phyloP scores from a whole-genome alignment of 2,329 filamentous ascomycete species.

The Apiospora malaysiana region DNA sequence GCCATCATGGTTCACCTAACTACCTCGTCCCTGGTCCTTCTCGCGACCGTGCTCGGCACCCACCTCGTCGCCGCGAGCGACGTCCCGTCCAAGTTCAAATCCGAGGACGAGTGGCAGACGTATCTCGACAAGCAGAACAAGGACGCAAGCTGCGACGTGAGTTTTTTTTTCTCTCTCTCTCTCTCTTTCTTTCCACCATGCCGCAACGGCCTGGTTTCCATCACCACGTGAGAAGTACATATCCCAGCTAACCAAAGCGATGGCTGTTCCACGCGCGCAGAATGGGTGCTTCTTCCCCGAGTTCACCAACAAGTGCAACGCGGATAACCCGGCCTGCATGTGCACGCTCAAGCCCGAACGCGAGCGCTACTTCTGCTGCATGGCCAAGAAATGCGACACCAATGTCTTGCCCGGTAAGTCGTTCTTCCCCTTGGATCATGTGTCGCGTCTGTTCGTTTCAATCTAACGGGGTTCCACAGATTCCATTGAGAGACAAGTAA shows the following conservation, averaged over 20 bases:
- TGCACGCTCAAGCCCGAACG: not conserved
- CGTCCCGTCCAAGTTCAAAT: not conserved
- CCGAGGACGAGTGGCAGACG: not conserved
- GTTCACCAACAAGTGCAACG: conserved; percentile 2
- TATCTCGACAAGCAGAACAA: not conserved
- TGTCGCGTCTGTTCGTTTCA: not conserved
- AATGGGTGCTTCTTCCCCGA: not conserved
- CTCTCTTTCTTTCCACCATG: too few relatives aligned
- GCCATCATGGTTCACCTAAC: not conserved
- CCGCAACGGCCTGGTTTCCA: too few relatives aligned
- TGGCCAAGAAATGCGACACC: not conserved
- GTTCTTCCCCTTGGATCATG: not conserved
- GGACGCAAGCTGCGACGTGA: not conserved
- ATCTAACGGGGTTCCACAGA: not conserved
- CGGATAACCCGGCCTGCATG: not conserved
- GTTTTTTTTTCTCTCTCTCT: too few relatives aligned
- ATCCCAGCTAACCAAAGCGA: too few relatives aligned
- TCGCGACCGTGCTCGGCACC: not conserved
- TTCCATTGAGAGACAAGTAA: not conserved
- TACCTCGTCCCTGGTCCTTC: not conserved
- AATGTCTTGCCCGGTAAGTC: not conserved
- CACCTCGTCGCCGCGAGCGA: not conserved
- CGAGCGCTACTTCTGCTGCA: not conserved
- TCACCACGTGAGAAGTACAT: too few relatives aligned
- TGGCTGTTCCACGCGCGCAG: too few relatives aligned